Evolutionary conservation across 441 rosid species (phyloP).

Genomic region (Eruca vesicaria): DNA sequence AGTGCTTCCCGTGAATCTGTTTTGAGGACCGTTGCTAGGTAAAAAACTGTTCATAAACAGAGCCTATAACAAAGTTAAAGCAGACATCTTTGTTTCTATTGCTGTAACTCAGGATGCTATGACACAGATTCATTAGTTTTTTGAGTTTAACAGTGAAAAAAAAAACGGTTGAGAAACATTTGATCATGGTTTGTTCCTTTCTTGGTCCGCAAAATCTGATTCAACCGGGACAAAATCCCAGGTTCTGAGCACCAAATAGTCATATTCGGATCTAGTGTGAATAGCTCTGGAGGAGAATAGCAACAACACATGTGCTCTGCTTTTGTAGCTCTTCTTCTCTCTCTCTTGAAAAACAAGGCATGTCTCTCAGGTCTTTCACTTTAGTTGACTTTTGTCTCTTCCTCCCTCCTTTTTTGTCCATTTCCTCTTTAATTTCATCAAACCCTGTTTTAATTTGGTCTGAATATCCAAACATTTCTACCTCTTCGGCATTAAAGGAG

Average conservation of each 20-base stretch:
- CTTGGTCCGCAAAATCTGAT: conserved; percentile 27
- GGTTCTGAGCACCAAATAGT: conserved; percentile 34
- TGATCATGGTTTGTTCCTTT: conserved; percentile 32
- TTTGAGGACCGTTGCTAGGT: conserved; percentile 1
- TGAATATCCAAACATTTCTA: conserved; percentile 19
- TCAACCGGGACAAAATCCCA: conserved; percentile 24
- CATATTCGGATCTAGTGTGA: conserved; percentile 14
- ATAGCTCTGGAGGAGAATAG: background rate
- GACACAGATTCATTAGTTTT: background rate
- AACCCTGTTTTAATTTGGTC: conserved; percentile 14
- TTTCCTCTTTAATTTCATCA: conserved; percentile 10
- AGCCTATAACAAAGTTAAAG: conserved; percentile 12
- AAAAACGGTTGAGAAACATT: conserved; percentile 15
- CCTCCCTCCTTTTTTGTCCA: background rate
- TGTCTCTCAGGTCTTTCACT: conserved; percentile 31
- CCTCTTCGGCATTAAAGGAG: conserved; percentile 28
- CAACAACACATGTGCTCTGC: conserved; percentile 35
- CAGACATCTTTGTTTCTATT: conserved; percentile 13
- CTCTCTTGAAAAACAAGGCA: conserved; percentile 23
- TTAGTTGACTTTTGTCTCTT: conserved; percentile 40
- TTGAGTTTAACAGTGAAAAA: background rate
- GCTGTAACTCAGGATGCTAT: conserved; percentile 5
- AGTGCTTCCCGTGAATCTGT: conserved; percentile 76
- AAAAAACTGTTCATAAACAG: background rate
- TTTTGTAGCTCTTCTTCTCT: conserved; percentile 15